Conservation (phyloP, 148 eudicot genomes). For the Nepenthes mirabilis region DNA sequence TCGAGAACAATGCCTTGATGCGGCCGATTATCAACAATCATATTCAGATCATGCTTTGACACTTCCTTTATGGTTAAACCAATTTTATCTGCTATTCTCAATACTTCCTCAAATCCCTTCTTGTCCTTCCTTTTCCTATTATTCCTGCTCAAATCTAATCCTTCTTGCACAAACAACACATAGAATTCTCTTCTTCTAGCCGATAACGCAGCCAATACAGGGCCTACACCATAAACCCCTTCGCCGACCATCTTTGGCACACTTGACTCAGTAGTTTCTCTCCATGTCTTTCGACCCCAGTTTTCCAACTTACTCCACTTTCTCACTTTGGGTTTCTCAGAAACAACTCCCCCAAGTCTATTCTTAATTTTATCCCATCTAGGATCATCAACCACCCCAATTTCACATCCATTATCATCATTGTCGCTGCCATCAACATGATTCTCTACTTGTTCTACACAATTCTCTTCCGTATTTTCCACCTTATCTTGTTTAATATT, state of each 20-base stretch:
- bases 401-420: constrained; percentile 13
- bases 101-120: constrained; percentile 77
- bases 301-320: constrained; percentile 50
- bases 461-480: not conserved
- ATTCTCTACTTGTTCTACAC: not conserved
- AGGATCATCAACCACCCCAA: constrained; percentile 9
- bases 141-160: constrained; percentile 62
- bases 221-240: constrained; percentile 90
- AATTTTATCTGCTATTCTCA: constrained; percentile 62
- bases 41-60: constrained; percentile 95
- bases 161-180: constrained; percentile 70
- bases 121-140: constrained; percentile 86
- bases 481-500: not conserved
- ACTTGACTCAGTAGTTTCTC: constrained; percentile 63
- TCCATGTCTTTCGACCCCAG: constrained; percentile 69
- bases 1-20: constrained; percentile 96
- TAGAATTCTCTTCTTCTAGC: constrained; percentile 80
- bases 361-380: no score
- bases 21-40: constrained; percentile 82
- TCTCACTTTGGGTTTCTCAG: not conserved
- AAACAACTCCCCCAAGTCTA: no score
- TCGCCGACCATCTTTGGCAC: constrained; percentile 84
- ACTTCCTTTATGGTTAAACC: constrained; percentile 56
- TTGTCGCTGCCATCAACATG: not conserved
- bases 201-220: constrained; percentile 84